Base-by-base conservation (phyloP, 2,329 filamentous ascomycete species). In the Parastagonospora nodorum region DNA sequence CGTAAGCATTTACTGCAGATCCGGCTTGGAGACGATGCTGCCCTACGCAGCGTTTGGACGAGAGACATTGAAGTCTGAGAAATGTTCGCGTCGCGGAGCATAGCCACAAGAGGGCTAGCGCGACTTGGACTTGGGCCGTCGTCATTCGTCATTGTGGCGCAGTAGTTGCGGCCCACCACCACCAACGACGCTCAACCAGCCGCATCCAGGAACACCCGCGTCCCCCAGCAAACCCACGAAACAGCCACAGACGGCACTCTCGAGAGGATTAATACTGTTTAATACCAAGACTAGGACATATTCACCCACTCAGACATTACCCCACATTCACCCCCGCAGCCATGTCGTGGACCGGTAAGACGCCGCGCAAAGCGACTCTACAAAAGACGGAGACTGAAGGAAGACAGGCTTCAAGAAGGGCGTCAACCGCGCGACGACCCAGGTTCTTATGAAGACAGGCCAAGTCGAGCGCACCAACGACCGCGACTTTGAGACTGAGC, bases 401-500 rank as follows among this genome's bases (percentile, higher is more conserved):
- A 27, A 27, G 55, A 31, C 68, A 89, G 88, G 88, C 60, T 93
- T 92, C 80, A 92, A 94, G 81, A 96, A 96, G 77, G 95, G 95
- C 86, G 92, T 97, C 81, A 93, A 94, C 82, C 91, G 94, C 80
- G 93, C 93, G 68, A 97, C 93, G 77, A 99, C 95, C 79, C 92
- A 97, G 87, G 93, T 97, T 57, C 97, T 99, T 91, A 97, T 99
- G 93, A 99, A 99, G 84, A 96, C 63, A 86, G 90, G 94, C 53
- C 94, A 97, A 80, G 95, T 99, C 67, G 94, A 99, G 78, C 93
- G 94, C 79, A 99, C 94, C 24, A 97, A 93, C 75, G 94, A 99
- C 78, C 90, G 95, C 63, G 94, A 97, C 75, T 99, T 97, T 76
- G 94, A 97, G 77, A 93, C 97, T 45, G 95, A 99, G 76, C 91